Evolutionary conservation across 2,329 filamentous ascomycete species (phyloP).

Genomic region (Hysterium pulicare): DNA sequence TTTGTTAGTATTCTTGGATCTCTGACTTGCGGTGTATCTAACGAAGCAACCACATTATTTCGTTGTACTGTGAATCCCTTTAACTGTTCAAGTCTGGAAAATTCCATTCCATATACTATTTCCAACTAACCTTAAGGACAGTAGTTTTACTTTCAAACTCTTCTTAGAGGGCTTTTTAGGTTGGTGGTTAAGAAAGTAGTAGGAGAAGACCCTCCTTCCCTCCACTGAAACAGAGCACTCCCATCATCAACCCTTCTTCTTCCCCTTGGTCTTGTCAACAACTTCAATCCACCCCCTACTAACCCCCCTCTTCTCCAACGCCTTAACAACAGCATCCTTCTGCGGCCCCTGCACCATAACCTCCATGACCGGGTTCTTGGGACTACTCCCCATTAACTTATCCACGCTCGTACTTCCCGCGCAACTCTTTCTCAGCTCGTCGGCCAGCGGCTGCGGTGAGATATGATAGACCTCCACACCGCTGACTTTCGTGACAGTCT

Average conservation of each 20-base stretch:
- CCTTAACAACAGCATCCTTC: slow-evolving; percentile 57
- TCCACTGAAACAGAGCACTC: too few relatives aligned
- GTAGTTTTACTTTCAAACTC: too few relatives aligned
- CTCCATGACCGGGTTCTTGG: slow-evolving; percentile 63
- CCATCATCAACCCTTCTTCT: slow-evolving; percentile 42
- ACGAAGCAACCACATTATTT: too few relatives aligned
- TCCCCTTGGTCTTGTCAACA: slow-evolving; percentile 66
- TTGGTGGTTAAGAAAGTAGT: too few relatives aligned
- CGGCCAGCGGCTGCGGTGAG: slow-evolving; percentile 57
- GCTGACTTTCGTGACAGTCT: slow-evolving; percentile 61
- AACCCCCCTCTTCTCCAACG: slow-evolving; percentile 58
- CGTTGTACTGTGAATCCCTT: too few relatives aligned
- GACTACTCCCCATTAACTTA: slow-evolving; percentile 56
- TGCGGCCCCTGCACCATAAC: slow-evolving; percentile 67
- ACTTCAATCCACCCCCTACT: slow-evolving; percentile 59
- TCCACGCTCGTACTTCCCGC: slow-evolving; percentile 65
- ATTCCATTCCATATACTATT: too few relatives aligned
- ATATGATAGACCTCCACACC: slow-evolving; percentile 62
- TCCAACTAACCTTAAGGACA: too few relatives aligned
- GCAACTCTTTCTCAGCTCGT: slow-evolving; percentile 65
- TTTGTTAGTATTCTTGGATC: too few relatives aligned
- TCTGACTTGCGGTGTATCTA: too few relatives aligned
- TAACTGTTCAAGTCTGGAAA: too few relatives aligned
- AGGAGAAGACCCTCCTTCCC: too few relatives aligned
- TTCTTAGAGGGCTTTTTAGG: too few relatives aligned